Conservation (phyloP, 345 rosid genomes). For the Gossypium turneri region DNA sequence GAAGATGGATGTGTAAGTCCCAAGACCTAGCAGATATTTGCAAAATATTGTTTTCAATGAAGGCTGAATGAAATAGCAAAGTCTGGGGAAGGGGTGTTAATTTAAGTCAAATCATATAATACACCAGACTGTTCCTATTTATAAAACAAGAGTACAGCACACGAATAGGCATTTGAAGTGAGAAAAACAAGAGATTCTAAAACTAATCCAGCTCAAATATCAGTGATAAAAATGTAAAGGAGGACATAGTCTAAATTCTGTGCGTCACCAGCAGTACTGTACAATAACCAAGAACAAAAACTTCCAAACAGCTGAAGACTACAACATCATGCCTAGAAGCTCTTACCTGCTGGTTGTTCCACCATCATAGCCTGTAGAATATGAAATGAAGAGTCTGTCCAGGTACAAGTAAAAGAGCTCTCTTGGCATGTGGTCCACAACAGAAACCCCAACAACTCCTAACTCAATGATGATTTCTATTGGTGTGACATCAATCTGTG, state of each 20-base stretch:
- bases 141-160: not conserved
- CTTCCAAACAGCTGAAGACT: not conserved
- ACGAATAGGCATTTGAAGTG: not conserved
- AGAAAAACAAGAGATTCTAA: not conserved
- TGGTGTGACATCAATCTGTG: constrained; percentile 40
- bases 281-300: constrained; percentile 1
- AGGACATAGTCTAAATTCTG: not conserved
- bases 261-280: not conserved
- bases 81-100: not conserved
- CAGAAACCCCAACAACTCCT: constrained; percentile 86
- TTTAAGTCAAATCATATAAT: not conserved
- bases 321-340: constrained; percentile 1
- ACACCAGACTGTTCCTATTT: not conserved
- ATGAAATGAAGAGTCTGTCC: constrained; percentile 75
- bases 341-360: constrained; percentile 90
- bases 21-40: not conserved
- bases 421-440: constrained; percentile 82
- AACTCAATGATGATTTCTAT: constrained; percentile 79
- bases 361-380: constrained; percentile 87
- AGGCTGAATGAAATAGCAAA: not conserved
- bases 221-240: not conserved
- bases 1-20: not conserved
- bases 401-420: constrained; percentile 73
- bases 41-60: not conserved
- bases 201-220: not conserved